Evolutionary conservation across 129 eudicot genomes (phyloP).

Genomic region (Gnaphalium uliginosum): DNA sequence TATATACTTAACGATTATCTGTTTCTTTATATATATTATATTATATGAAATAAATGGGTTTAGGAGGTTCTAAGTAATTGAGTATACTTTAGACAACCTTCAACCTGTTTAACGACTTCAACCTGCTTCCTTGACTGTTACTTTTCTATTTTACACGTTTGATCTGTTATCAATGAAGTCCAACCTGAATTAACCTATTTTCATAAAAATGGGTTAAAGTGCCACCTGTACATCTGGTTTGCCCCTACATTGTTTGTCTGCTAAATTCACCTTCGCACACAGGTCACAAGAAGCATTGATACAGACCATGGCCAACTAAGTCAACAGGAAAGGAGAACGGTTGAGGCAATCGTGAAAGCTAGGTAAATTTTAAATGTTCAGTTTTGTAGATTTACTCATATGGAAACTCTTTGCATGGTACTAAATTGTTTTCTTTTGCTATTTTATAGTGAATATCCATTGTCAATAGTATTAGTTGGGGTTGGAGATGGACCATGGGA

Average conservation of each 20-base stretch:
- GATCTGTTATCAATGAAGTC: neutral
- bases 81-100: neutral
- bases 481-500: constrained; percentile 99
- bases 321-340: constrained; percentile 82
- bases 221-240: neutral
- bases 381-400: neutral
- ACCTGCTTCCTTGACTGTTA: neutral
- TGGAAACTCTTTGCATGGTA: neutral
- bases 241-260: neutral
- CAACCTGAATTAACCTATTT: neutral
- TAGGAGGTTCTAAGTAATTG: neutral
- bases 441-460: constrained; percentile 67
- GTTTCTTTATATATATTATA: too few relatives aligned
- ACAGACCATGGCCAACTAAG: constrained; percentile 74
- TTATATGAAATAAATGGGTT: neutral
- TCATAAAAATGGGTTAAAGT: neutral
- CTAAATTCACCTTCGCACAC: constrained; percentile 15
- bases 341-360: constrained; percentile 92
- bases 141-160: too few relatives aligned
- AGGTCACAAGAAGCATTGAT: constrained; percentile 98
- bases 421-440: constrained; percentile 4
- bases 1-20: neutral
- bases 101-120: neutral
- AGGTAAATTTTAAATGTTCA: constrained; percentile 47
- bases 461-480: constrained; percentile 89